Conservation (phyloP, 768 basidiomycete genomes). For the Kwoniella mangroviensis region DNA sequence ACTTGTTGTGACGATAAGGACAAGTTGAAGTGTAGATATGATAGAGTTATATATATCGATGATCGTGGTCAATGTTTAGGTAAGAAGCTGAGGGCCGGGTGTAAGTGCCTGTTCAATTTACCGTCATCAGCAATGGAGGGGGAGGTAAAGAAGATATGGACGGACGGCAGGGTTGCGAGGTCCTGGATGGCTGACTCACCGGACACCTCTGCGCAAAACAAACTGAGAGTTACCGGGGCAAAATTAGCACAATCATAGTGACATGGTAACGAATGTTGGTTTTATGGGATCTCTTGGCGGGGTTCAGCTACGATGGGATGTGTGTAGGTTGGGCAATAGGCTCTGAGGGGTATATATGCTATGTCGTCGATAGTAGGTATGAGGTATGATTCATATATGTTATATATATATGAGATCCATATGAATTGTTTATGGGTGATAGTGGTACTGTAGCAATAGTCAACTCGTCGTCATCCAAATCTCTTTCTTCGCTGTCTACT, state of each 20-base stretch:
- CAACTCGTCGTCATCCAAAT: constrained; percentile 10
- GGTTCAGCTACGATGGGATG: not conserved
- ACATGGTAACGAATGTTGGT: constrained; percentile 18
- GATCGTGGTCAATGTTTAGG: not conserved
- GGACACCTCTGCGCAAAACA: constrained; percentile 29
- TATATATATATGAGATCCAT: not conserved
- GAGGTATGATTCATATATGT: too few relatives aligned
- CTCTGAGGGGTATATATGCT: not conserved
- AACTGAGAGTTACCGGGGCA: constrained; percentile 22
- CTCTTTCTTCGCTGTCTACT: not conserved
- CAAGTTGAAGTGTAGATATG: not conserved
- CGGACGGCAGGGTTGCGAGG: not conserved
- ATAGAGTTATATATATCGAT: not conserved
- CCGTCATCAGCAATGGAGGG: not conserved
- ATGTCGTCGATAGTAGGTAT: not conserved
- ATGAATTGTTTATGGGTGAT: not conserved
- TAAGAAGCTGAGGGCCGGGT: constrained; percentile 18
- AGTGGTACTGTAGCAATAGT: not conserved
- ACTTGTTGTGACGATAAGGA: not conserved
- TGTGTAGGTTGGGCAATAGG: not conserved
- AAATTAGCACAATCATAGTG: constrained; percentile 27
- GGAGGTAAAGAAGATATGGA: not conserved
- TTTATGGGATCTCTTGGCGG: constrained; percentile 5
- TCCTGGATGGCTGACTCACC: constrained; percentile 16
- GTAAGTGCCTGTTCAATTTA: constrained; percentile 14